Base-by-base conservation (phyloP, 139 green algal genomes). In the Yamagishiella unicocca region DNA sequence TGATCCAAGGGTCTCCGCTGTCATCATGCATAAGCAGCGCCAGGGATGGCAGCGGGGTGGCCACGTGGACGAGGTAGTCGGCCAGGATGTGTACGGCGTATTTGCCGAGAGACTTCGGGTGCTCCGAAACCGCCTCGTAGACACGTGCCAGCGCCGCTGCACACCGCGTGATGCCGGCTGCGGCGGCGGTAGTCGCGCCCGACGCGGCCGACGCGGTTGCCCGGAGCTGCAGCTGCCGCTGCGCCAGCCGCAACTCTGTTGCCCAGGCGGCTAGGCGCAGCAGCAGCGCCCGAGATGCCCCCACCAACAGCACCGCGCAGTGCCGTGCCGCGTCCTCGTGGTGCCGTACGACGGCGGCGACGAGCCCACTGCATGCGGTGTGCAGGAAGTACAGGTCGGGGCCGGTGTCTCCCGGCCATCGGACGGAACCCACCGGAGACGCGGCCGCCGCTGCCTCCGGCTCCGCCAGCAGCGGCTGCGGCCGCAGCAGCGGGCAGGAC, bases 81-180 rank as follows among this genome's bases (percentile, higher is more conserved):
- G 77, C 76, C 35, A 92, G 64, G 14, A 92, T 74, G 88, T 85
- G 82, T 17, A 79, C 8, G 25, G 46, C 84, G 76, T 91, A 91
- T 22, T 62, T 73, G 55, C 54, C 54, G n/a, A 83, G 31, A 21
- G 58, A 61, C 33, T 89, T 72, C 4, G 72, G 61, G 58, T 89
- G 72, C 33, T 71, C 84, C 42, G 84, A 54, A 45, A 84, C 54
- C 22, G 84, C 62, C 1, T 89, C 84, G 61, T 89, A 89, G 61
- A 89, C 84, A 0, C 84, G 70, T 0, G 38, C 42, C 19, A 75
- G 53, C 7, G 74, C 73, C 55, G 14, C 31, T 7, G 79, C 71
- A 42, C 53, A 70, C 40, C 72, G 46, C 25, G 25, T 33, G 24
- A 89, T 42, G 17, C 61, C 55, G 38, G 38, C 42, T 5, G 1